phyloP scores from a whole-genome alignment of 2,329 filamentous ascomycete species.

The Pseudocercospora cruenta region DNA sequence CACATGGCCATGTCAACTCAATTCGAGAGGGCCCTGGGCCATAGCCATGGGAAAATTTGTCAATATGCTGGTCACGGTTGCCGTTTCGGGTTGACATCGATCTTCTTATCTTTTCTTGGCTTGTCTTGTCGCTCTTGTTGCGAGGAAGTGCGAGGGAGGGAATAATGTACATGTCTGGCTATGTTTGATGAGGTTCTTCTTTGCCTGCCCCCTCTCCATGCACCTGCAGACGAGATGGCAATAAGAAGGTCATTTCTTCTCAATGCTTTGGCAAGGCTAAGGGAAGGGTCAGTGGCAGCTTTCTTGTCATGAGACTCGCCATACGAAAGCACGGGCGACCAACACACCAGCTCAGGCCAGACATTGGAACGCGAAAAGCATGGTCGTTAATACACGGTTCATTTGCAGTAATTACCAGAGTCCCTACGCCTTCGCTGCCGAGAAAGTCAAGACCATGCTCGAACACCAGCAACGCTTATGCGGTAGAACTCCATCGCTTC shows the following conservation, averaged over 20 bases:
- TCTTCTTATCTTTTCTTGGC: background rate
- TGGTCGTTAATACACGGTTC: background rate
- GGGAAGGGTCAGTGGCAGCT: background rate
- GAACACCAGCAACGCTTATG: background rate
- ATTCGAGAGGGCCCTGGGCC: background rate
- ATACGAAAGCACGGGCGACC: background rate
- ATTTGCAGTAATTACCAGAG: background rate
- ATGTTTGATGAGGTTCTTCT: too few relatives aligned
- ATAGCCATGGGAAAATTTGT: background rate
- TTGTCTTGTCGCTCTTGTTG: background rate
- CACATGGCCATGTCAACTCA: too few relatives aligned
- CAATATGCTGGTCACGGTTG: background rate
- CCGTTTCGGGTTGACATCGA: background rate
- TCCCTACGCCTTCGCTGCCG: background rate
- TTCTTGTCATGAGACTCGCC: too few relatives aligned
- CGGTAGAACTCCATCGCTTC: background rate
- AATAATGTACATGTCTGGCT: too few relatives aligned
- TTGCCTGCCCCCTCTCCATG: too few relatives aligned
- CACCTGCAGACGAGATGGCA: too few relatives aligned
- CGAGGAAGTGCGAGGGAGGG: background rate
- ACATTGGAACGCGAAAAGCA: background rate
- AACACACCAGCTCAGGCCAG: background rate
- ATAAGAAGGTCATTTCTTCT: too few relatives aligned
- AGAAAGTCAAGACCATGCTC: background rate
- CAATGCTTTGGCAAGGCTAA: background rate